Conservation (phyloP, 2,329 filamentous ascomycete species). For the Fusarium mangiferae region DNA sequence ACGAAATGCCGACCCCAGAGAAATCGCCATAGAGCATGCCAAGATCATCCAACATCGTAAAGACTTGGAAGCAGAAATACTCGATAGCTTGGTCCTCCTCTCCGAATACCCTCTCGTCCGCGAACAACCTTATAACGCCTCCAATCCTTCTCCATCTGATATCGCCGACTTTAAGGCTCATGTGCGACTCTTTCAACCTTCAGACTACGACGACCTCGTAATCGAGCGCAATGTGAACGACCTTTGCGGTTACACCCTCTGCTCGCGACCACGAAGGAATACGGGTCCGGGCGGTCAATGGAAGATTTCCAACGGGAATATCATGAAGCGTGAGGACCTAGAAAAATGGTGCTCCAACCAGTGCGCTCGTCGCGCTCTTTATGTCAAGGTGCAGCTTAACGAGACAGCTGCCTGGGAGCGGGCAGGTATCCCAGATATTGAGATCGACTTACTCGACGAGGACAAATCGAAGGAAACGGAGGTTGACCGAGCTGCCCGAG, state of each 20-base stretch:
- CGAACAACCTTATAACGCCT: slow-evolving; percentile 51
- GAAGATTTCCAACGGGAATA: slow-evolving; percentile 69
- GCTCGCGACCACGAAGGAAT: slow-evolving; percentile 70
- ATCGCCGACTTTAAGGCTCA: slow-evolving; percentile 71
- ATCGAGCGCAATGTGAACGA: slow-evolving; percentile 87
- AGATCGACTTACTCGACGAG: slow-evolving; percentile 75
- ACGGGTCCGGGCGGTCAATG: slow-evolving; percentile 70
- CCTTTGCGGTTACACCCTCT: slow-evolving; percentile 86
- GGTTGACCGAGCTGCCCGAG: slow-evolving; percentile 49
- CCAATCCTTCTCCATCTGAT: slow-evolving; percentile 67
- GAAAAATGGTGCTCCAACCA: slow-evolving; percentile 88
- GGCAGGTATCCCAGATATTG: slow-evolving; percentile 64
- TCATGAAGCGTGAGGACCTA: slow-evolving; percentile 76
- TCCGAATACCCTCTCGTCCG: slow-evolving; percentile 65
- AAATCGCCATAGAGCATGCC: slow-evolving; percentile 84
- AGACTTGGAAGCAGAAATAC: slow-evolving; percentile 77
- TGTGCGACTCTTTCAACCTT: slow-evolving; percentile 80
- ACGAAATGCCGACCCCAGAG: slow-evolving; percentile 55
- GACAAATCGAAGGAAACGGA: slow-evolving; percentile 62
- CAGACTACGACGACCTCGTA: slow-evolving; percentile 89
- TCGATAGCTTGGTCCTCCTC: slow-evolving; percentile 76
- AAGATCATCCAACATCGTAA: slow-evolving; percentile 84
- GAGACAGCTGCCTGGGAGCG: slow-evolving; percentile 89
- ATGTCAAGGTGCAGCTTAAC: slow-evolving; percentile 87
- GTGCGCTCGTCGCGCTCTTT: slow-evolving; percentile 83